Base-by-base conservation (phyloP, 208 protist species). In the Leishmania turanica region DNA sequence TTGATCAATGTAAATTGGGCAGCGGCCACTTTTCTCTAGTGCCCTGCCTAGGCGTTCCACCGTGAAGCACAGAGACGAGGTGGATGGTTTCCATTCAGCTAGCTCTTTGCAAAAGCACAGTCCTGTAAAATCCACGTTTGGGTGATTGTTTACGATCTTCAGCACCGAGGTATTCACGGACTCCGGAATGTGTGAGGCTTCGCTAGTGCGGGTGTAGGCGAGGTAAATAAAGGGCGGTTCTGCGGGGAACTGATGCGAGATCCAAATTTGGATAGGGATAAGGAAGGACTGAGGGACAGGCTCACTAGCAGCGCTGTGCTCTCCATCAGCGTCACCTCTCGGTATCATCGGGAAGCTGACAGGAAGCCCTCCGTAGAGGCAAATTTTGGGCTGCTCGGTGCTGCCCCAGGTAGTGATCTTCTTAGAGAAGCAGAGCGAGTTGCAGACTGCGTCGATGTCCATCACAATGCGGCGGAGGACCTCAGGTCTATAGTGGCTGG, bases 191-290 rank as follows among this genome's bases (percentile, higher is more conserved):
- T 58, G 72, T 7, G 77, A 27, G 47, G 79, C 79, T 34, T 70
- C 80, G 77, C 71, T 88, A 40, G 62, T 78, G 51, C 82, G 77
- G 49, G 66, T 81, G 77, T 77, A 82, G 2, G 89, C 77, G 31
- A 93, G 62, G 79, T 90, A 93, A 5, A 93, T 73, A 11, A 83
- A 83, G 0, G 91, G 91, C 27, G 91, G 89, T 19, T 95, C 89
- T 24, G 91, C 80, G 6, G 91, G 91, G 47, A 88, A 93, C 49
- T 87, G 80, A 11, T 84, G 81, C 3, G 88, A 88, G 0, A 95
- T 58, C 89, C 91, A 95, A 34, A 95, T 87, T 78, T 95, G 91
- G 13, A 92, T 78, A 3, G 91, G 91, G 3, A 95, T 51, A 53
- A 91, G n/a, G 65, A 83, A 87, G 0, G 56, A 13, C 53, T 85